phyloP scores from a whole-genome alignment of 768 basidiomycete species.

The Grammothele lineata region DNA sequence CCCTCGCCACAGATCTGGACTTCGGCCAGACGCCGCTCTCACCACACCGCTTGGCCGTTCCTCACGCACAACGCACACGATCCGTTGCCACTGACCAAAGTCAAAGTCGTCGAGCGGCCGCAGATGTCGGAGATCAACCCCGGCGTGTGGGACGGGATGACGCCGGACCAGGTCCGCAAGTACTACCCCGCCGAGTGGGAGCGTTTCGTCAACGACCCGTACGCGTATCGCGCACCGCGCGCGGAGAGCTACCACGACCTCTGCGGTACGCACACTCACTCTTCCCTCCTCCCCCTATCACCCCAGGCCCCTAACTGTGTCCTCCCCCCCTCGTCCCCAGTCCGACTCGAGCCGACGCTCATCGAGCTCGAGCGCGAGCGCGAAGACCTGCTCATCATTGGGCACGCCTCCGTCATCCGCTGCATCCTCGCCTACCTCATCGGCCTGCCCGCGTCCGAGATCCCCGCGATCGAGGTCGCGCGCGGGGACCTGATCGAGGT shows the following conservation, averaged over 20 bases:
- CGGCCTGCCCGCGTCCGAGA: constrained; percentile 91
- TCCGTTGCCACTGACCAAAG: constrained; percentile 33
- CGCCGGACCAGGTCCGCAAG: constrained; percentile 82
- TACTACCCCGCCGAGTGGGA: constrained; percentile 95
- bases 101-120: constrained; percentile 90
- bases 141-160: constrained; percentile 94
- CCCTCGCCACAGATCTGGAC: constrained; percentile 80
- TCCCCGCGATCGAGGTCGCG: constrained; percentile 96
- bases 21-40: constrained; percentile 85
- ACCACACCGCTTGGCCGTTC: constrained; percentile 98
- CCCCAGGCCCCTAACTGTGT: no score
- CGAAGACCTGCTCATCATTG: constrained; percentile 94
- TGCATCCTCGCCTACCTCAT: constrained; percentile 92
- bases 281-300: no score
- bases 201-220: constrained; percentile 88
- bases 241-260: constrained; percentile 98
- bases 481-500: constrained; percentile 96
- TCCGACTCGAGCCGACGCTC: constrained; percentile 88
- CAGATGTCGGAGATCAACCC: constrained; percentile 99
- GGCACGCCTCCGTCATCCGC: constrained; percentile 95
- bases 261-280: constrained; percentile 49
- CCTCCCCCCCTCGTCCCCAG: constrained; percentile 35
- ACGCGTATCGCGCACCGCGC: constrained; percentile 84
- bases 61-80: constrained; percentile 29
- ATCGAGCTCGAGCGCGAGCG: constrained; percentile 93